Base-by-base conservation (phyloP, 768 basidiomycete species). In the Termitomyces heimii region DNA sequence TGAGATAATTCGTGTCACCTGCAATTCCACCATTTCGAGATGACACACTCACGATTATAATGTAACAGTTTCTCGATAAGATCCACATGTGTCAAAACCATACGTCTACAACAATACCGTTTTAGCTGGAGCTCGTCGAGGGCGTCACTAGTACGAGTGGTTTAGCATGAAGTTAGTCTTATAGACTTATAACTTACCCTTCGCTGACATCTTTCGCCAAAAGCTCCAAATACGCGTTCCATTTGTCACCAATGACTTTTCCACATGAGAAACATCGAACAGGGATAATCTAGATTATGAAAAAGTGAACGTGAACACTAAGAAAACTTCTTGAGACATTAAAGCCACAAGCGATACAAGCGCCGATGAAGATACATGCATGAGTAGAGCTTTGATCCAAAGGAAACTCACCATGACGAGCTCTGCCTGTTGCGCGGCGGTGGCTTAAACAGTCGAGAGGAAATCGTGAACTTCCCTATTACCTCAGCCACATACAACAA, bases 81-180 rank as follows among this genome's bases (percentile, higher is more conserved):
- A 73, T 98, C 96, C 55, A 98, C 96, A 70, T 98, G 96, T 0
- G 96, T 98, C 54, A 98, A 76, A 5, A 98, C 92, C 96, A 98
- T 98, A 47, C 96, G 83, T 46, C 95, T 81, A 73, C 96, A 98
- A 73, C 96, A 98, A 67, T 98, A 98, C 55, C 96, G 77, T 71
- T 92, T 95, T 45, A 98, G 74, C 62, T 94, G 89, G 1, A 96
- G 76, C 64, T 89, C 85, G 60, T 95, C 93, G 44, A 97, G 80
- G 5, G 94, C 93, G 54, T 96, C 93, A 64, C 94, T 96, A 62
- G 13, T 16, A 31, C 4, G 28, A 46, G 26, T n/a, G 13, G 26
- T 16, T 60, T 32, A 56, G 52, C 24, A 48, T 12, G 32, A 8
- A 16, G 5, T 28, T 14, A 22, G 12, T 31, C 16, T 9, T 14